Conservation (phyloP, 768 basidiomycete species). For the Panaeolus papilionaceus region DNA sequence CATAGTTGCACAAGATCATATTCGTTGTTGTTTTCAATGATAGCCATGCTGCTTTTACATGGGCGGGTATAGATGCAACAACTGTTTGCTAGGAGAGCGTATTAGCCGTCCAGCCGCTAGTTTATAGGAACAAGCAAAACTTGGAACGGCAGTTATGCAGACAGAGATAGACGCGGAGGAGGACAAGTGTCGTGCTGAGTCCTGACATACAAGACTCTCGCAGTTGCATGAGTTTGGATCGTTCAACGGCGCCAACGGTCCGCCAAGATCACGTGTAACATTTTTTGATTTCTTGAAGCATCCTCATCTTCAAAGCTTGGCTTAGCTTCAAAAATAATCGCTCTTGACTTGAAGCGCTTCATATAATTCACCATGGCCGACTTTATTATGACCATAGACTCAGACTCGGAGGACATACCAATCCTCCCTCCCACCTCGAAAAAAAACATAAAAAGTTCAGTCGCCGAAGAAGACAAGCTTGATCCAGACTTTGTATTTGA, state of each 20-base stretch:
- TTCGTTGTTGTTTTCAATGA: slow-evolving; percentile 53
- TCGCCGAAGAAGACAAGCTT: slow-evolving; percentile 61
- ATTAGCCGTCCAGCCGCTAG: slow-evolving; percentile 4
- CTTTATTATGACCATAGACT: slow-evolving; percentile 86
- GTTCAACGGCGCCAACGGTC: not conserved
- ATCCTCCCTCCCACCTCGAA: slow-evolving; percentile 26
- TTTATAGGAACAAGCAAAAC: slow-evolving; percentile 3
- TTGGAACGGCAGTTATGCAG: not conserved
- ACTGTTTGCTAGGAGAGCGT: slow-evolving; percentile 1
- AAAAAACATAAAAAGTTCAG: slow-evolving; percentile 33
- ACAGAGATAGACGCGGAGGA: not conserved
- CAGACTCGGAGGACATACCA: slow-evolving; percentile 67
- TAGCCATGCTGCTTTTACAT: slow-evolving; percentile 29
- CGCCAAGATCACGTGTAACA: slow-evolving; percentile 11
- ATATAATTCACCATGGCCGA: slow-evolving; percentile 49
- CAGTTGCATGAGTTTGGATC: not conserved
- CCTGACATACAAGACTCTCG: slow-evolving; percentile 3
- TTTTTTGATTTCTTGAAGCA: not conserved
- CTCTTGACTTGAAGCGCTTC: not conserved
- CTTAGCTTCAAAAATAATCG: not conserved
- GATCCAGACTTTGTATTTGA: slow-evolving; percentile 89
- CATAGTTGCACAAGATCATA: slow-evolving; percentile 68
- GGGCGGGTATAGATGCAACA: slow-evolving; percentile 9
- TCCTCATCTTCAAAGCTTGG: not conserved
- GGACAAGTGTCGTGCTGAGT: not conserved